A percentile compares a stretch with the other conserved stretches of the same genome.
Conservation (phyloP, 768 basidiomycete genomes). For the Mycena venus region DNA sequence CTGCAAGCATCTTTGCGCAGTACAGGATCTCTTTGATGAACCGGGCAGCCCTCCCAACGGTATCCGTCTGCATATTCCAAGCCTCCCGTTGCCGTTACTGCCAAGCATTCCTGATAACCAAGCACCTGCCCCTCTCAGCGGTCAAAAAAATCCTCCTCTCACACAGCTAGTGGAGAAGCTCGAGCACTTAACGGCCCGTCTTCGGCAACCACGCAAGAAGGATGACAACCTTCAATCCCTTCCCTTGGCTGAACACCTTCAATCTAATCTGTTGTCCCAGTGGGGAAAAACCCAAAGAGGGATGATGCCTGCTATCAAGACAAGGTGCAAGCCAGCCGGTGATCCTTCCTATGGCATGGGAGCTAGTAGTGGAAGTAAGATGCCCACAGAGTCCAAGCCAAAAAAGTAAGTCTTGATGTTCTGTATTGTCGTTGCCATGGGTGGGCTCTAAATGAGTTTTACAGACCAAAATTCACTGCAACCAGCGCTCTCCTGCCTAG, state of each 20-base stretch:
- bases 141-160: background rate
- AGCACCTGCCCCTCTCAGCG: background rate
- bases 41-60: background rate
- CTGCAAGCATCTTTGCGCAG: constrained; percentile 39
- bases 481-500: too few relatives aligned
- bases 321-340: background rate
- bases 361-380: background rate
- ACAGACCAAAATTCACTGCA: too few relatives aligned
- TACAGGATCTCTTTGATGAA: constrained; percentile 22
- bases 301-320: background rate
- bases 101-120: background rate
- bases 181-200: background rate
- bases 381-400: background rate
- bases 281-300: background rate
- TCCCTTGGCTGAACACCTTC: background rate
- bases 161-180: background rate
- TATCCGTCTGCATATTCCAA: background rate
- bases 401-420: too few relatives aligned
- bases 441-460: too few relatives aligned
- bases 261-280: too few relatives aligned
- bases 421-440: too few relatives aligned
- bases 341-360: background rate
- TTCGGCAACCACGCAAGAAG: background rate
- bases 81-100: background rate
- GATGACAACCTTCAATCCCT: background rate